Evolutionary conservation across 345 rosid species (phyloP).

Genomic region (Ceriops decandra): DNA sequence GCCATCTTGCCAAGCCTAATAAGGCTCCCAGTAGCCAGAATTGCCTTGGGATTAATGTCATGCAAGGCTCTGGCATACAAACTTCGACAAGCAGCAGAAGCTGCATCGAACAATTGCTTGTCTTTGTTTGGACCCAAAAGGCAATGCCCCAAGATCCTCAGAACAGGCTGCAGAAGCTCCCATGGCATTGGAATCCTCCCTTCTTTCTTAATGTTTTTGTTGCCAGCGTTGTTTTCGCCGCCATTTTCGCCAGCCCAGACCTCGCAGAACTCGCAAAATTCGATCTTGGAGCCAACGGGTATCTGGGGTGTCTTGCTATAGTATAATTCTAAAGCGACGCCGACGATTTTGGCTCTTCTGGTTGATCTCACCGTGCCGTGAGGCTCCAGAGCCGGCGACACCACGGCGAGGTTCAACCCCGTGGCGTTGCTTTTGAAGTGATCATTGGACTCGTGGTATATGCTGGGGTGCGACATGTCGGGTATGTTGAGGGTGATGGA

Average conservation of each 20-base stretch:
- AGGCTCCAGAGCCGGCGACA: slow-evolving; percentile 71
- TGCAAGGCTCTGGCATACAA: slow-evolving; percentile 54
- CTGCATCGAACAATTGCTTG: slow-evolving; percentile 35
- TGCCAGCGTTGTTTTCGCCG: neutral
- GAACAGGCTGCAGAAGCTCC: slow-evolving; percentile 73
- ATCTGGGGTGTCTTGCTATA: slow-evolving; percentile 48
- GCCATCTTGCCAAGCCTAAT: slow-evolving; percentile 48
- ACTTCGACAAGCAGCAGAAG: slow-evolving; percentile 50
- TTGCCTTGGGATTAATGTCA: slow-evolving; percentile 65
- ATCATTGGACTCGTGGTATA: slow-evolving; percentile 65
- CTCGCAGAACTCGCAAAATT: slow-evolving; percentile 64
- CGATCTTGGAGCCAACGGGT: slow-evolving; percentile 60
- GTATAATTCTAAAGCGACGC: slow-evolving; percentile 73
- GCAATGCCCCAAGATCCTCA: slow-evolving; percentile 78
- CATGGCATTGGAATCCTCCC: slow-evolving; percentile 59
- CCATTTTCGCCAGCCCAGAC: slow-evolving; percentile 58
- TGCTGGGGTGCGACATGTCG: slow-evolving; percentile 61
- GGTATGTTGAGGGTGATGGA: slow-evolving; percentile 65
- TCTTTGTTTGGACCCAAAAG: slow-evolving; percentile 45
- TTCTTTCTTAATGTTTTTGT: slow-evolving; percentile 7
- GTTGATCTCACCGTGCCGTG: slow-evolving; percentile 75
- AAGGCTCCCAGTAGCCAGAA: slow-evolving; percentile 66
- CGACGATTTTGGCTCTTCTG: slow-evolving; percentile 60
- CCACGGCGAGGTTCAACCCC: slow-evolving; percentile 57
- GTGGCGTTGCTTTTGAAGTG: slow-evolving; percentile 36